Evolutionary conservation across 192 early-diverging fungal genomes (phyloP).

Genomic region (Podila clonocystis): DNA sequence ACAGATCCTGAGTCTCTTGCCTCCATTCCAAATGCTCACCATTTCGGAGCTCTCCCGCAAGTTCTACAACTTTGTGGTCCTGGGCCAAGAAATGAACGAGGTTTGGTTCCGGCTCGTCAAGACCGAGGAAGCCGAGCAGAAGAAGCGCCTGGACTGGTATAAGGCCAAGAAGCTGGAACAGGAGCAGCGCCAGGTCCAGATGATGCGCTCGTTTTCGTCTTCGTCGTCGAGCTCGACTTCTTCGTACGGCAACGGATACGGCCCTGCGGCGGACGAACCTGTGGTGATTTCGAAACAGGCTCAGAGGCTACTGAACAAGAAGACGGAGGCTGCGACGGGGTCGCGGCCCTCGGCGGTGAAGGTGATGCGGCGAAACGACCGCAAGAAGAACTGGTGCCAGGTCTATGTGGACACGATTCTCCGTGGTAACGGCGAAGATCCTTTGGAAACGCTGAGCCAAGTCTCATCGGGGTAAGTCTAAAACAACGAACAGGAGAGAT

Average conservation of each 20-base stretch:
- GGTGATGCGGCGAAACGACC: conserved; percentile 31
- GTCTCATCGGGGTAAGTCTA: conserved; percentile 21
- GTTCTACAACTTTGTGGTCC: conserved; percentile 47
- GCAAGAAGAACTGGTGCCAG: conserved; percentile 51
- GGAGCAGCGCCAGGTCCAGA: conserved; percentile 36
- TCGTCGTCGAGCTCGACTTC: conserved; percentile 21
- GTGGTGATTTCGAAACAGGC: conserved; percentile 37
- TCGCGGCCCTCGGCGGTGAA: conserved; percentile 14
- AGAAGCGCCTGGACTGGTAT: conserved; percentile 43
- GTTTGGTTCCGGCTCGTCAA: conserved; percentile 51
- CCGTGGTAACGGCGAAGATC: conserved; percentile 37
- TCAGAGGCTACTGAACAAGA: conserved; percentile 35
- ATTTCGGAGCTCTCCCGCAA: conserved; percentile 50
- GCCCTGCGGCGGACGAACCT: conserved; percentile 4
- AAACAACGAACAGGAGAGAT: not conserved
- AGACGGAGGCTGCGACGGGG: conserved; percentile 21
- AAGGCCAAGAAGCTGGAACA: conserved; percentile 37
- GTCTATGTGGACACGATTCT: conserved; percentile 46
- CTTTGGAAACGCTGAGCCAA: conserved; percentile 18
- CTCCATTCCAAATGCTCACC: conserved; percentile 46
- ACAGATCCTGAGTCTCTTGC: conserved; percentile 25
- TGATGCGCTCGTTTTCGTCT: conserved; percentile 39
- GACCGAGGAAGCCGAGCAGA: conserved; percentile 37
- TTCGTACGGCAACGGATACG: conserved; percentile 7
- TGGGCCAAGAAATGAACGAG: conserved; percentile 49